Evolutionary conservation across 306 rosid genomes (phyloP).

Genomic region (Crataegus laevigata): DNA sequence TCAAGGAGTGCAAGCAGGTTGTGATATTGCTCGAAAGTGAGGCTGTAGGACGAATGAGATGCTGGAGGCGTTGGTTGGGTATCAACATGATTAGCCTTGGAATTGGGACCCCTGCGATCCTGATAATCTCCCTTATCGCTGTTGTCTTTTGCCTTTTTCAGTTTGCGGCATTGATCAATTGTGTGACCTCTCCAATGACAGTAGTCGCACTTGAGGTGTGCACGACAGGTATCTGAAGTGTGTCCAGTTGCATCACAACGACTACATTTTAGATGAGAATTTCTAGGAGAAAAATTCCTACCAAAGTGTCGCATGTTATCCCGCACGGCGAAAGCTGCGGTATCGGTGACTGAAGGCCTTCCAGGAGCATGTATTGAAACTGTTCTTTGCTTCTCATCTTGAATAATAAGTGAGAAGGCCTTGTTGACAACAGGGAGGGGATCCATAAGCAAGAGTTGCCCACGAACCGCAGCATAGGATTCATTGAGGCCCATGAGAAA

Average conservation of each 20-base stretch:
- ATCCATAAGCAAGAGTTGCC: not conserved
- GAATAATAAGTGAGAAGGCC: not conserved
- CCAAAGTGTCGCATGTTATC: not conserved
- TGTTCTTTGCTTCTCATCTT: not conserved
- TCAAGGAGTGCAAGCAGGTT: not conserved
- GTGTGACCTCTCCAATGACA: not conserved
- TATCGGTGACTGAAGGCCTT: no score
- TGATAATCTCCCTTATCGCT: no score
- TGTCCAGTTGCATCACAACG: not conserved
- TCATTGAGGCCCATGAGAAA: not conserved
- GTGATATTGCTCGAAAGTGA: not conserved
- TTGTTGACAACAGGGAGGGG: not conserved
- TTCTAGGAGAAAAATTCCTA: not conserved
- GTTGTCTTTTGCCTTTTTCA: rapidly evolving
- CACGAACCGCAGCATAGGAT: not conserved
- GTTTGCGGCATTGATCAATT: not conserved
- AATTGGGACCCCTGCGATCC: not conserved
- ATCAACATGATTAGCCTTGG: not conserved
- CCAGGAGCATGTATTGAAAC: not conserved
- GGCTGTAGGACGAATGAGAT: not conserved
- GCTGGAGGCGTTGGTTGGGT: not conserved
- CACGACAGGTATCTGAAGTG: not conserved
- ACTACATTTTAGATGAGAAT: not conserved
- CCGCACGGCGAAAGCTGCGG: not conserved
- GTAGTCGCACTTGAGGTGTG: not conserved